Conservation (phyloP, 257 asterid species). For the Nicotiana attenuata region DNA sequence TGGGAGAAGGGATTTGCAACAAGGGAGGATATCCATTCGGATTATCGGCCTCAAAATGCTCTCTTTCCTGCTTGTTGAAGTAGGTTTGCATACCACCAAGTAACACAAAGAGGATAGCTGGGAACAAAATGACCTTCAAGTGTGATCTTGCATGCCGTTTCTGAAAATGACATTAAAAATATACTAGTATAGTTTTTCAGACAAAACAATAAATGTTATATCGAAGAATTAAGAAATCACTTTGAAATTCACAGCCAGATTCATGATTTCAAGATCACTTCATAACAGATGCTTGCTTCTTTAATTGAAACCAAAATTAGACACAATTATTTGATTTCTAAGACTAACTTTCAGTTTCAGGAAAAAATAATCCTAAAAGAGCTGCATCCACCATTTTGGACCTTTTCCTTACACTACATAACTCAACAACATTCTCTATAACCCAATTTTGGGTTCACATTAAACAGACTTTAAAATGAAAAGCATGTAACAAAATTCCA, state of each 20-base stretch:
- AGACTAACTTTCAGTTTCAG: not conserved
- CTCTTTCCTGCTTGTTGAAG: not conserved
- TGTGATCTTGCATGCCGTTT: conserved; percentile 20
- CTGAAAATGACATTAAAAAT: conserved; percentile 4
- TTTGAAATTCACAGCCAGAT: not conserved
- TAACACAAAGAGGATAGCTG: conserved; percentile 11
- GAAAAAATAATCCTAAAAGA: not conserved
- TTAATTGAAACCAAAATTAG: not conserved
- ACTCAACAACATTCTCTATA: not conserved
- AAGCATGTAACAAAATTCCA: not conserved
- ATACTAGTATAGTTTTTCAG: no score
- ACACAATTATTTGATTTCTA: not conserved
- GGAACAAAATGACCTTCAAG: conserved; percentile 17
- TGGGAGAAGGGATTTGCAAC: conserved; percentile 18
- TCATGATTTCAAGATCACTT: not conserved
- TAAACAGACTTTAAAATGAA: not conserved
- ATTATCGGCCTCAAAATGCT: rapidly evolving
- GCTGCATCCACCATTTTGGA: not conserved
- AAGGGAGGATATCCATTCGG: conserved; percentile 15
- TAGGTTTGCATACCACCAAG: not conserved
- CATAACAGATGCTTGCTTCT: not conserved
- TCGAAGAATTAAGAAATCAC: not conserved
- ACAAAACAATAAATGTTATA: not conserved
- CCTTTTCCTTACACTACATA: not conserved
- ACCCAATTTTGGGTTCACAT: not conserved